Base-by-base conservation (phyloP, 2,329 filamentous ascomycete genomes). In the Alternaria postmessia region DNA sequence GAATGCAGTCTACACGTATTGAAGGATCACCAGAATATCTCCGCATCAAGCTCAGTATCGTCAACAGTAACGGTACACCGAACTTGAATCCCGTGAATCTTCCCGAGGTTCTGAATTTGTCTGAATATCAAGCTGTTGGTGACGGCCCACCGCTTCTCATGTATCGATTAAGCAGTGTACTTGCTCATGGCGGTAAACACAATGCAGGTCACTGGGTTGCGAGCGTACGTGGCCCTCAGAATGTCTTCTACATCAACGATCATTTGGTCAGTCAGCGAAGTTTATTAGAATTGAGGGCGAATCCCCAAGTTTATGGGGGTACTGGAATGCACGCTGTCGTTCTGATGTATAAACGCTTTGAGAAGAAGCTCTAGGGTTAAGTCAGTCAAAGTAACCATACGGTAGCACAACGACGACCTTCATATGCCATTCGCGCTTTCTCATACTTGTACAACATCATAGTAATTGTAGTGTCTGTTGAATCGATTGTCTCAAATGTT, bases 181-280 rank as follows among this genome's bases (percentile, higher is more conserved):
- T 36, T 7, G 22, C 46, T 24, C 46, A 49, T 4, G 20, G 16
- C 7, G 30, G 16, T 9, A 9, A 5, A 20, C 5, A 24, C 7
- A 1, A 36, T 7, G 30, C 12, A 5, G 46, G 46, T 14, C 46
- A 49, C 20, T 49, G 46, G 46, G 7, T 24, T 34, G 46, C 46
- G 30, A 49, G 46, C 18, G 46, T 22, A 24, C 46, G 46, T 12
- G 46, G 46, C 9, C 46, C 30, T n/a, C 16, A 36, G 22, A 18
- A 49, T 2, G 46, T 49, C 46, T 49, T 49, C 8, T 49, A 24
- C 7, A 49, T 49, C 20, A 36, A 49, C 16, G 46, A 49, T 36
- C 7, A 5, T n/a, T 2, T 2, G 3, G 18, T 12, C 14, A 4
- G 1, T 7, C 30, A 36, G 20, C 7, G n/a, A n/a, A 12, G 3